Evolutionary conservation across 345 rosid genomes (phyloP).

Genomic region (Clausena lansium): DNA sequence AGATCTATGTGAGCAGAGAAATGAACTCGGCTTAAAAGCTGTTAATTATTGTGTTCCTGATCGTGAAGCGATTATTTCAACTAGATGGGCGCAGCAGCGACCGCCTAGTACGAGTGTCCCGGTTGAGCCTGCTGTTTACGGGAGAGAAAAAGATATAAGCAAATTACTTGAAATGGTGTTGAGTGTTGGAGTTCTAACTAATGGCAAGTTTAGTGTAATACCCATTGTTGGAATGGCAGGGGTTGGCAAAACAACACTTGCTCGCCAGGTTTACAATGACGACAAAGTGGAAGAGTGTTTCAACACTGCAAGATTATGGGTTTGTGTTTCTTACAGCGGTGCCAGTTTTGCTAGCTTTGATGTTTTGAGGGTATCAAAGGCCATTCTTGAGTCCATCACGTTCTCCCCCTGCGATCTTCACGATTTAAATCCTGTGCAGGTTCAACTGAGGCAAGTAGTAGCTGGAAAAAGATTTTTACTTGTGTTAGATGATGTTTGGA

Average conservation of each 20-base stretch:
- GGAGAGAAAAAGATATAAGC: neutral
- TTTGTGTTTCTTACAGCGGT: neutral
- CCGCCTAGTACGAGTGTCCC: neutral
- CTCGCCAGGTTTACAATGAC: neutral
- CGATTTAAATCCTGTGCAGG: neutral
- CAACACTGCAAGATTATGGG: neutral
- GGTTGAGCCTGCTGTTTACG: neutral
- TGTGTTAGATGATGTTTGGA: neutral
- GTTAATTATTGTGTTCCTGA: too few relatives aligned
- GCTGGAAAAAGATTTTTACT: neutral
- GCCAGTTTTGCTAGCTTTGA: neutral
- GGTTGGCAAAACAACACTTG: neutral
- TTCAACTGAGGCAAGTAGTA: neutral
- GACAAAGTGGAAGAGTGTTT: neutral
- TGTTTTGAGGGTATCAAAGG: neutral
- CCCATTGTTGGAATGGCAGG: neutral
- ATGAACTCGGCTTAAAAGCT: neutral
- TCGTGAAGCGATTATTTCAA: neutral
- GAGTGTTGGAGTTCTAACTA: neutral
- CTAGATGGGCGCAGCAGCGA: neutral
- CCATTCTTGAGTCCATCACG: neutral
- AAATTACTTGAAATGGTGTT: neutral
- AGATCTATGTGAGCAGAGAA: too few relatives aligned
- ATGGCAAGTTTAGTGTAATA: neutral
- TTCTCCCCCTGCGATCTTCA: neutral